A percentile compares a stretch with the other conserved stretches of the same genome.
These are phyloP conservation scores for Epichloe gansuensis DNA, from an alignment of 2,329 filamentous ascomycete species.

Conservation along the genomic window DNA sequence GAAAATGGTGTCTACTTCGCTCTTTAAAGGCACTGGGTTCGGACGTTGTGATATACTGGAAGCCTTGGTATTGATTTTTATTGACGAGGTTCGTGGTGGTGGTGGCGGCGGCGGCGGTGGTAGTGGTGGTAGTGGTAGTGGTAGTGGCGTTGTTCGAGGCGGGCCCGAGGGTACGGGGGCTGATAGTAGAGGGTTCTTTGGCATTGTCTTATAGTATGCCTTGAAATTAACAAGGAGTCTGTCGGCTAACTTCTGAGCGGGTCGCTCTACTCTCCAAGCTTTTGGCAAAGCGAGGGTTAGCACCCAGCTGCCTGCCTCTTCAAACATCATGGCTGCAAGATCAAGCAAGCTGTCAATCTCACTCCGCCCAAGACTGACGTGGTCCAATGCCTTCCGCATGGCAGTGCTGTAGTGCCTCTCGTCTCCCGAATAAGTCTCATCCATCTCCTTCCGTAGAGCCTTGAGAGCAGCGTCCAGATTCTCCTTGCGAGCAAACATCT, in stretches of 20 bases:
- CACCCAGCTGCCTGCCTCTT: slow-evolving; percentile 30
- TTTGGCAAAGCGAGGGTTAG: slow-evolving; percentile 30
- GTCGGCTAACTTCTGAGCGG: slow-evolving; percentile 22
- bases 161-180: slow-evolving; percentile 15
- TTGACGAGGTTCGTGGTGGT: slow-evolving; percentile 22
- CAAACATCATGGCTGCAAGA: slow-evolving; percentile 35
- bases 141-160: slow-evolving; percentile 17
- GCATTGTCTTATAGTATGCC: slow-evolving; percentile 25
- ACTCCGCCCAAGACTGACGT: slow-evolving; percentile 24
- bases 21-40: not conserved
- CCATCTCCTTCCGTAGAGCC: slow-evolving; percentile 31
- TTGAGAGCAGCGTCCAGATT: slow-evolving; percentile 46
- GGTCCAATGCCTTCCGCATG: slow-evolving; percentile 31
- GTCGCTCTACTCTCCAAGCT: slow-evolving; percentile 27
- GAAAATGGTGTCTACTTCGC: slow-evolving; percentile 3
- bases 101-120: slow-evolving; percentile 18
- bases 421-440: slow-evolving; percentile 27
- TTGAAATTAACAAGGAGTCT: slow-evolving; percentile 26
- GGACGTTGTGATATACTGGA: slow-evolving; percentile 13
- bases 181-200: slow-evolving; percentile 16
- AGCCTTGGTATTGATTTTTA: slow-evolving; percentile 27
- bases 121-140: too few species aligned
- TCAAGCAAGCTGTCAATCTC: slow-evolving; percentile 31
- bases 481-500: slow-evolving; percentile 52
- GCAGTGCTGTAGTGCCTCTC: slow-evolving; percentile 28